Percentiles rank a stretch among this genome's conserved stretches.
phyloP scores from a whole-genome alignment of 352 stramenopile genomes.

The Phytophthora kernoviae region DNA sequence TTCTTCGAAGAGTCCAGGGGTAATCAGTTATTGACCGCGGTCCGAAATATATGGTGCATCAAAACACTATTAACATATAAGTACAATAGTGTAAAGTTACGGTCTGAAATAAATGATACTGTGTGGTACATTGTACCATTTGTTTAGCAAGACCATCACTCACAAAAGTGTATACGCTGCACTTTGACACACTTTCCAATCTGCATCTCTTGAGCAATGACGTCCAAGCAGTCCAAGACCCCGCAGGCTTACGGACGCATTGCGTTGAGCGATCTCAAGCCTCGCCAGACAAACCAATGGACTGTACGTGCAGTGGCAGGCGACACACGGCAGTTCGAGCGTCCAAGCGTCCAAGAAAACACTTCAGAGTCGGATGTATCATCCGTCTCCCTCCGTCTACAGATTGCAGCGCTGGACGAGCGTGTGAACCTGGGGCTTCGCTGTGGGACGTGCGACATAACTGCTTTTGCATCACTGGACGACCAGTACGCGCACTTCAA shows the following conservation, averaged over 20 bases:
- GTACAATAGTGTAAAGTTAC: too few relatives aligned
- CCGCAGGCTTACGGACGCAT: constrained; percentile 64
- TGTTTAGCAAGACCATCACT: constrained; percentile 26
- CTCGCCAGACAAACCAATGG: constrained; percentile 52
- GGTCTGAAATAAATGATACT: background rate
- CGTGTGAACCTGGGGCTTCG: constrained; percentile 52
- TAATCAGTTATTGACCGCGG: background rate
- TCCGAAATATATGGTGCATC: too few relatives aligned
- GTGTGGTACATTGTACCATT: background rate
- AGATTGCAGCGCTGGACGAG: constrained; percentile 39
- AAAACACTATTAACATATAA: too few relatives aligned
- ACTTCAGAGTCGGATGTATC: constrained; percentile 12
- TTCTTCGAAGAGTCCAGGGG: constrained; percentile 2
- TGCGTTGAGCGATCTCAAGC: constrained; percentile 61
- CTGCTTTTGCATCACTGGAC: constrained; percentile 71
- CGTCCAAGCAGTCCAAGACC: constrained; percentile 14
- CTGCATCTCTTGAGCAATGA: constrained; percentile 16
- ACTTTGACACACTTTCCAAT: constrained; percentile 20
- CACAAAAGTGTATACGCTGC: constrained; percentile 7
- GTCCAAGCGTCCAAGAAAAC: constrained; percentile 12
- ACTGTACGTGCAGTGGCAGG: constrained; percentile 64
- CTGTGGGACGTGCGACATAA: constrained; percentile 76
- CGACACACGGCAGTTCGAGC: constrained; percentile 52
- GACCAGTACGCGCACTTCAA: constrained; percentile 89
- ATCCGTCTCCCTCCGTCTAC: constrained; percentile 36